phyloP scores from a whole-genome alignment of 495 filamentous ascomycete genomes.

The Hyaloscypha bicolor region DNA sequence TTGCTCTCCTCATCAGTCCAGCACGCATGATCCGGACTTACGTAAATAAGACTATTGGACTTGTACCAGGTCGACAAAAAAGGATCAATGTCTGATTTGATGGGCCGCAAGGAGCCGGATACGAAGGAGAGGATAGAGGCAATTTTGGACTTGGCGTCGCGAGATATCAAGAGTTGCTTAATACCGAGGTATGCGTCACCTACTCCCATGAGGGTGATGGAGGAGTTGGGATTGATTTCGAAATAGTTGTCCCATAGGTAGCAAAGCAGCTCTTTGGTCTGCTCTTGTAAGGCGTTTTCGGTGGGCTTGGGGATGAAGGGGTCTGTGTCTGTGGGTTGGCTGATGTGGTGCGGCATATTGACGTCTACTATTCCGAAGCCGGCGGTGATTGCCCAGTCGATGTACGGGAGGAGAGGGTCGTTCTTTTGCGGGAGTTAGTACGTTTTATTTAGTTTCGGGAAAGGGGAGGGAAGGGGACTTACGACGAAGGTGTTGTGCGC shows the following conservation, averaged over 20 bases:
- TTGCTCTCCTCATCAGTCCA: constrained; percentile 60
- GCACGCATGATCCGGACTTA: constrained; percentile 68
- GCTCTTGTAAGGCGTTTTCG: constrained; percentile 40
- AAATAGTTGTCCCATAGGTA: constrained; percentile 99
- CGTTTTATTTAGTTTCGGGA: constrained; percentile 43
- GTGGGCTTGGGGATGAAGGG: constrained; percentile 24
- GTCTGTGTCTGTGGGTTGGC: constrained; percentile 32
- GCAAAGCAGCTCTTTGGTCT: constrained; percentile 73
- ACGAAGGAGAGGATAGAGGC: constrained; percentile 59
- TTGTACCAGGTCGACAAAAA: constrained; percentile 74
- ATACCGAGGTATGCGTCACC: constrained; percentile 74
- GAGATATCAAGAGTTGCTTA: constrained; percentile 66
- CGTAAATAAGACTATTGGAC: constrained; percentile 72
- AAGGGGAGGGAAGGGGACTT: constrained; percentile 41
- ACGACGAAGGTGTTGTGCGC: constrained; percentile 87
- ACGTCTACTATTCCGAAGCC: constrained; percentile 84
- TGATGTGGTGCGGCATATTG: constrained; percentile 68
- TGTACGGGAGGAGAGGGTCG: constrained; percentile 76
- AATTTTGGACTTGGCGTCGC: constrained; percentile 51
- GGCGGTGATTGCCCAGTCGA: constrained; percentile 75
- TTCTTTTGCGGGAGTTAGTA: constrained; percentile 47
- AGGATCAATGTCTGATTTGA: constrained; percentile 64
- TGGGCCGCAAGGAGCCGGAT: constrained; percentile 63
- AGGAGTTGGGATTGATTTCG: constrained; percentile 69
- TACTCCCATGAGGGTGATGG: constrained; percentile 82